These are phyloP conservation scores for Russula olivacea DNA, from an alignment of 768 basidiomycete genomes.

Conservation along the genomic window DNA sequence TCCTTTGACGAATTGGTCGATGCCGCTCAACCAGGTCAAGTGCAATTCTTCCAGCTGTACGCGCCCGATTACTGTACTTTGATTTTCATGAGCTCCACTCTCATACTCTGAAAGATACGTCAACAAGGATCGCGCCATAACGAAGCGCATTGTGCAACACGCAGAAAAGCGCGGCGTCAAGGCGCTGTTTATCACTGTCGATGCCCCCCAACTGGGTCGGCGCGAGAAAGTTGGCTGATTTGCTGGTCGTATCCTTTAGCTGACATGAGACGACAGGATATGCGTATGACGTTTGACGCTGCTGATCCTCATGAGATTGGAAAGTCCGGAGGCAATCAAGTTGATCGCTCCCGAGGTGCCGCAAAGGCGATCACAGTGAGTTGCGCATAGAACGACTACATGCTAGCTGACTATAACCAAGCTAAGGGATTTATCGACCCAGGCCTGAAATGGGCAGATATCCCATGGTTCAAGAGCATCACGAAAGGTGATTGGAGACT, in stretches of 20 bases:
- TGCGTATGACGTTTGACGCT: constrained; percentile 93
- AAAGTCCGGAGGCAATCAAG: constrained; percentile 43
- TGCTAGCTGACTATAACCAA: neutral
- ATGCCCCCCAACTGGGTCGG: constrained; percentile 92
- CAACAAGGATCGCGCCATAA: constrained; percentile 82
- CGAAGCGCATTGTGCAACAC: constrained; percentile 80
- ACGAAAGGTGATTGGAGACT: constrained; percentile 48
- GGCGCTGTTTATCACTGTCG: constrained; percentile 93
- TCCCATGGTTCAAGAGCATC: constrained; percentile 58
- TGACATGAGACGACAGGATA: constrained; percentile 51
- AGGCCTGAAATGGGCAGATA: constrained; percentile 76
- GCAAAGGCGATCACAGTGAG: constrained; percentile 87
- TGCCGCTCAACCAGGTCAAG: constrained; percentile 69
- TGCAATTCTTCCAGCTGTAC: constrained; percentile 81
- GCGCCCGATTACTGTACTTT: constrained; percentile 23
- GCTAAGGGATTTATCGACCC: constrained; percentile 91
- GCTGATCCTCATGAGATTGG: constrained; percentile 55
- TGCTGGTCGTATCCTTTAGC: neutral
- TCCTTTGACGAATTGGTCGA: constrained; percentile 96
- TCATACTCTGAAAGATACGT: constrained; percentile 56
- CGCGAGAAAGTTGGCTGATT: constrained; percentile 60
- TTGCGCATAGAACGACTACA: neutral
- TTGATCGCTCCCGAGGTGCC: constrained; percentile 85
- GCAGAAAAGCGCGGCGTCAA: constrained; percentile 89
- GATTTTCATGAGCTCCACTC: constrained; percentile 1